Evolutionary conservation across 495 filamentous ascomycete species (phyloP).

Genomic region (Aspergillus bertholletiae): DNA sequence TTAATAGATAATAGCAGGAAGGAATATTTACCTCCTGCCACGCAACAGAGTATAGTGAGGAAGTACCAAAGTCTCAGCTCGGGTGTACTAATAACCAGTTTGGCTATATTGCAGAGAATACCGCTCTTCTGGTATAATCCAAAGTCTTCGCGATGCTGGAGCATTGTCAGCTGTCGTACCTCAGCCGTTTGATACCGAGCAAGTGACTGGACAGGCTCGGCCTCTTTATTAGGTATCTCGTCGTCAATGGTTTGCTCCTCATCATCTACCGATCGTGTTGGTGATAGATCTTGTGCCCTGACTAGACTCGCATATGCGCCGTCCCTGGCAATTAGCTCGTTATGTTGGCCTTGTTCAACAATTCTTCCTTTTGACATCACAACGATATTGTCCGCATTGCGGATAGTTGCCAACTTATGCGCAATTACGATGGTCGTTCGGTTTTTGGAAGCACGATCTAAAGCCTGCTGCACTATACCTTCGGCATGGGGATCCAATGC

Average conservation of each 20-base stretch:
- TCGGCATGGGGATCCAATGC: slow-evolving; percentile 85
- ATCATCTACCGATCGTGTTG: background rate
- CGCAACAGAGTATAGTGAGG: background rate
- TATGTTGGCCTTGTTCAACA: slow-evolving; percentile 74
- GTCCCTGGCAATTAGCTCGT: slow-evolving; percentile 29
- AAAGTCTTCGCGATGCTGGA: slow-evolving; percentile 3
- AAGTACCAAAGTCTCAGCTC: background rate
- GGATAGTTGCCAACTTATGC: slow-evolving; percentile 82
- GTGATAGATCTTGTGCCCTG: slow-evolving; percentile 59
- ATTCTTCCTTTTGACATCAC: slow-evolving; percentile 77
- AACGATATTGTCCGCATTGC: slow-evolving; percentile 82
- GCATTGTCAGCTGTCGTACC: background rate
- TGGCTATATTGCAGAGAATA: slow-evolving; percentile 1
- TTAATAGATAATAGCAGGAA: background rate
- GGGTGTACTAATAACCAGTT: background rate
- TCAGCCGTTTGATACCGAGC: slow-evolving; percentile 1
- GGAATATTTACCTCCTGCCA: slow-evolving; percentile 1
- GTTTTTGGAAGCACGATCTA: slow-evolving; percentile 71
- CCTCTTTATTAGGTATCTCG: background rate
- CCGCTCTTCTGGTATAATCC: slow-evolving; percentile 1
- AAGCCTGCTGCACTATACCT: slow-evolving; percentile 76
- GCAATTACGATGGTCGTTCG: slow-evolving; percentile 87
- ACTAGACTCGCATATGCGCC: slow-evolving; percentile 66
- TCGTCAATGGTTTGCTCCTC: background rate
- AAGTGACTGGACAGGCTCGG: background rate